Evolutionary conservation across 2,329 filamentous ascomycete species (phyloP).

Genomic region (Trichoderma breve): DNA sequence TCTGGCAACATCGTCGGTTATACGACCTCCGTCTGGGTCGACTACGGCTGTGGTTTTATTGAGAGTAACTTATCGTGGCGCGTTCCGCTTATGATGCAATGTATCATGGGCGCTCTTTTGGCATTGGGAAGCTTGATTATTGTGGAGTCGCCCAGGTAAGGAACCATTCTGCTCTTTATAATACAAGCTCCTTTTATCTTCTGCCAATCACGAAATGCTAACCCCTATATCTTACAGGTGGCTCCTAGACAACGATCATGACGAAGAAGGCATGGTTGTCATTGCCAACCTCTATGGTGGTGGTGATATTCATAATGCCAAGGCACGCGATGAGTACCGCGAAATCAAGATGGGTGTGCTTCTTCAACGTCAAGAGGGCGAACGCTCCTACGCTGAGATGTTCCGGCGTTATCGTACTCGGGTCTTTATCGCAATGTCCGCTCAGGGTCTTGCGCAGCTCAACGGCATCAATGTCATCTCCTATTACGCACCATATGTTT

Average conservation of each 20-base stretch:
- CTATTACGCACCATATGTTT: slow-evolving; percentile 95
- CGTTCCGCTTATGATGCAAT: slow-evolving; percentile 85
- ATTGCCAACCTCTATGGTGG: slow-evolving; percentile 97
- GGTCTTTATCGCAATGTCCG: slow-evolving; percentile 98
- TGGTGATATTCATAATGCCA: slow-evolving; percentile 89
- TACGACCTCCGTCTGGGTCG: slow-evolving; percentile 95
- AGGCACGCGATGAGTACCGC: slow-evolving; percentile 92
- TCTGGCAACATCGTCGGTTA: slow-evolving; percentile 97
- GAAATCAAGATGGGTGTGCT: slow-evolving; percentile 99
- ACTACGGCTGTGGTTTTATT: slow-evolving; percentile 95
- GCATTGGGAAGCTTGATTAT: slow-evolving; percentile 86
- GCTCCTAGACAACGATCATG: slow-evolving; percentile 95
- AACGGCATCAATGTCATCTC: slow-evolving; percentile 99
- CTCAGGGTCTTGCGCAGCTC: slow-evolving; percentile 89
- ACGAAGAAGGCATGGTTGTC: slow-evolving; percentile 96
- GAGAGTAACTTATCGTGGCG: slow-evolving; percentile 85
- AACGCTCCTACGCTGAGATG: slow-evolving; percentile 90
- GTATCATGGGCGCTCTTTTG: slow-evolving; percentile 85
- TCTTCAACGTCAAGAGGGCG: slow-evolving; percentile 88
- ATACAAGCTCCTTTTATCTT: neutral
- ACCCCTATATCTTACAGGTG: slow-evolving; percentile 56
- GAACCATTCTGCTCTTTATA: neutral
- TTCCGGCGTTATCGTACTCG: slow-evolving; percentile 88
- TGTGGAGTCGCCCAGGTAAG: slow-evolving; percentile 89
- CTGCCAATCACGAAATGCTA: neutral